A percentile compares a stretch with the other conserved stretches of the same genome.
These are phyloP conservation scores for Solanum clarkiae DNA, from an alignment of 257 asterid genomes.

Conservation along the genomic window DNA sequence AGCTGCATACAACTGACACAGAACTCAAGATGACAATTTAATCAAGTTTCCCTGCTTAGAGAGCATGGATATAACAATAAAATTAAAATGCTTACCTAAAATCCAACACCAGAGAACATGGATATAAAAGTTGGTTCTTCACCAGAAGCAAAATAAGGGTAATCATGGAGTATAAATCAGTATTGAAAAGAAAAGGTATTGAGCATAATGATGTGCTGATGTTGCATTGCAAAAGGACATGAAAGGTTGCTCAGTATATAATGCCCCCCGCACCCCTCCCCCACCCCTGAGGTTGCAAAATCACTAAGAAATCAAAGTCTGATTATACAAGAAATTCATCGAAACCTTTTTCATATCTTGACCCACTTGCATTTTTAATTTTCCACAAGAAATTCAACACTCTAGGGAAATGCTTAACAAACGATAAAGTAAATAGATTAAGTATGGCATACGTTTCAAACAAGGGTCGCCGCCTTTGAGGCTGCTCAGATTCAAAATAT, in stretches of 20 bases:
- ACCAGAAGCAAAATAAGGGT: not conserved
- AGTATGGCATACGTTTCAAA: constrained; percentile 12
- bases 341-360: not conserved
- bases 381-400: not conserved
- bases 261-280: too few relatives aligned
- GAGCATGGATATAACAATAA: not conserved
- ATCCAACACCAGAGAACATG: not conserved
- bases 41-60: not conserved
- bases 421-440: not conserved
- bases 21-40: not conserved
- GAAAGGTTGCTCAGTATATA: not conserved
- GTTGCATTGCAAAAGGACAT: not conserved
- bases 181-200: not conserved
- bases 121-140: not conserved
- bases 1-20: not conserved
- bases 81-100: not conserved
- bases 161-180: not conserved
- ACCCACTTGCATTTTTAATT: not conserved
- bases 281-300: not conserved
- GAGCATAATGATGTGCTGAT: not conserved
- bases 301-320: not conserved
- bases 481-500: constrained; percentile 17
- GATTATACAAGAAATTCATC: not conserved
- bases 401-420: not conserved
- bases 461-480: constrained; percentile 17